Evolutionary conservation across 768 basidiomycete genomes (phyloP), one percentile per base, ranked within the genome.

Genomic region (Asterophora lycoperdoides): DNA sequence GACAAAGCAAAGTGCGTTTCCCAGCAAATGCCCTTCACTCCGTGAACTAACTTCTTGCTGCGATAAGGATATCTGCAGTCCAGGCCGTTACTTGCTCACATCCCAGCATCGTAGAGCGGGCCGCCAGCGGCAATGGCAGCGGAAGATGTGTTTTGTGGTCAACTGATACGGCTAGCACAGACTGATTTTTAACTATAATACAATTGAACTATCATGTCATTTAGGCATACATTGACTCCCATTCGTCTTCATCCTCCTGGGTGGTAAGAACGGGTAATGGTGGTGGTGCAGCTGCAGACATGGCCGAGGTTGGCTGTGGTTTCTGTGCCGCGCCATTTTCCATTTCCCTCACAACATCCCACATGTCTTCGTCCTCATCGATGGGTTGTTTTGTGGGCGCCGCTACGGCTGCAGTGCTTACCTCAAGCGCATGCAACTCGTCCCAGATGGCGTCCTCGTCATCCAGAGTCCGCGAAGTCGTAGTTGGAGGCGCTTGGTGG

Each of bases 11-110:
- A 73, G 86, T 87, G 59, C 35, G 75, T 37, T 18, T 15, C 19
- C 23, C 9, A 48, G 15, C 8, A 41, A 20, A 30, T 11, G 26
- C n/a, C 36, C 14, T 43, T 17, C 23, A 38, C 35, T 55, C 26
- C 23, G 23, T 51, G 47, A 19, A 41, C 45, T 45, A 56, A 41
- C 11, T 26, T 30, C 29, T 19, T 30, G 11, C 11, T 17, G 2
- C 17, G 28, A 8, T 28, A 39, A 90, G 86, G 54, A 83, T 92
- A 51, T 79, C 85, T 17, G 89, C 90, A 1, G 84, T 85, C 4
- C 90, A 91, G 65, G 89, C 90, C n/a, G 90, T 92, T n/a, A 89
- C 90, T 7, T 87, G 84, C 56, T 89, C 86, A 11, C 90, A 92
- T 62, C 89, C 90, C 0, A 83, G 61, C 47, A 67, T 88, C 17